Conservation (phyloP, 495 filamentous ascomycete genomes). For the Lophiotrema nucula region DNA sequence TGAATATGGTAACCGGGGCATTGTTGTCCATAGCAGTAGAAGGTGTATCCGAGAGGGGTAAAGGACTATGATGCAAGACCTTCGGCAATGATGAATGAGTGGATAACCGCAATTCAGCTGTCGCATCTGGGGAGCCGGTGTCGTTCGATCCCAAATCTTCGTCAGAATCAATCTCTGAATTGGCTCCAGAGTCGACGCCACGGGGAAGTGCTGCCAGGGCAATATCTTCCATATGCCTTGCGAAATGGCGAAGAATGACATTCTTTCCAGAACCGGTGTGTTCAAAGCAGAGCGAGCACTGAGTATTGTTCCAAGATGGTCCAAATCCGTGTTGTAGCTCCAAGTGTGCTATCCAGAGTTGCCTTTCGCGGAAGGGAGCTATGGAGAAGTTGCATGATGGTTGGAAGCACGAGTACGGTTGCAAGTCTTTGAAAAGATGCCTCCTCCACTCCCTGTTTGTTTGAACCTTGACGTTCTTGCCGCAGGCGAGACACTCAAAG, state of each 20-base stretch:
- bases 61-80: too few relatives aligned
- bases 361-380: not conserved
- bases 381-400: conserved; percentile 5
- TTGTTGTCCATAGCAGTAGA: too few relatives aligned
- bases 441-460: conserved; percentile 22
- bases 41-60: too few relatives aligned
- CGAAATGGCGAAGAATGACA: conserved; percentile 6
- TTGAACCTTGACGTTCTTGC: not conserved
- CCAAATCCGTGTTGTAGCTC: conserved; percentile 2
- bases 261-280: conserved; percentile 3
- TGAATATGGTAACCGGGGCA: too few relatives aligned
- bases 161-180: not conserved
- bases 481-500: conserved; percentile 22
- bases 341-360: conserved; percentile 10
- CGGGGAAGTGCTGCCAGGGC: conserved; percentile 11
- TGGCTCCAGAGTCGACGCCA: conserved; percentile 4
- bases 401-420: conserved; percentile 14
- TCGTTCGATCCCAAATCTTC: too few relatives aligned
- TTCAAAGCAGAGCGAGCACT: conserved; percentile 12
- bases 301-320: not conserved
- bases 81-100: too few relatives aligned
- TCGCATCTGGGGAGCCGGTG: too few relatives aligned
- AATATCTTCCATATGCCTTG: conserved; percentile 24
- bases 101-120: too few relatives aligned
- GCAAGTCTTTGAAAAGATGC: conserved; percentile 18